Evolutionary conservation across 768 basidiomycete genomes (phyloP), one percentile per base, ranked within the genome.

Genomic region (Rhizopogon rudus): DNA sequence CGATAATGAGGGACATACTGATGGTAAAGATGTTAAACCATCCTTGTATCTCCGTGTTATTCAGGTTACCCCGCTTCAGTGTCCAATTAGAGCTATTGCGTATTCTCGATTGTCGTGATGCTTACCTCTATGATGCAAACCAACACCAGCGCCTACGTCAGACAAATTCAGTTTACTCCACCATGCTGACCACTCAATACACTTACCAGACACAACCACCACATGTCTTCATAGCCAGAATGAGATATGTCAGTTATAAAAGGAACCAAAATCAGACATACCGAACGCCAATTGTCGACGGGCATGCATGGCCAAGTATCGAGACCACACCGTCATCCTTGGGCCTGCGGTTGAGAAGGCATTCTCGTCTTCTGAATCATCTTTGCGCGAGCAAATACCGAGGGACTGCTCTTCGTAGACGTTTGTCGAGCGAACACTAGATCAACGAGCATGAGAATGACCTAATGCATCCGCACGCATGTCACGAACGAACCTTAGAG

Each of bases 361-460:
- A 2, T 57, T 54, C 50, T 80, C 77, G 2, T 74, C 74, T 13
- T 77, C 74, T n/a, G 81, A 71, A 0, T 78, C 75, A 12, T 81
- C 76, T 3, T 81, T 73, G 3, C 75, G 67, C 14, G 74, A 71
- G 62, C 86, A 94, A 44, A 95, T 73, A 2, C 93, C 96, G 22
- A 98, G 79, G 0, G 93, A 94, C 52, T 82, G 84, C 63, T 97
- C 95, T 69, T 99, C 96, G 65, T 98, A 97, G 0, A 92, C 91
- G 61, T 93, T 92, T 44, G 88, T 87, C n/a, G 91, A 87, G 10
- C 96, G 91, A 20, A 98, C 91, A 66, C 90, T 90, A 50, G 12
- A 46, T 5, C 3, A 16, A 44, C 29, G 10, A 17, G 25, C 5
- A 16, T 49, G 22, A 28, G 25, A 8, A 33, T 67, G 28, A 55